phyloP scores from a whole-genome alignment of 2,329 filamentous ascomycete genomes.

The Pseudocercospora vitis region DNA sequence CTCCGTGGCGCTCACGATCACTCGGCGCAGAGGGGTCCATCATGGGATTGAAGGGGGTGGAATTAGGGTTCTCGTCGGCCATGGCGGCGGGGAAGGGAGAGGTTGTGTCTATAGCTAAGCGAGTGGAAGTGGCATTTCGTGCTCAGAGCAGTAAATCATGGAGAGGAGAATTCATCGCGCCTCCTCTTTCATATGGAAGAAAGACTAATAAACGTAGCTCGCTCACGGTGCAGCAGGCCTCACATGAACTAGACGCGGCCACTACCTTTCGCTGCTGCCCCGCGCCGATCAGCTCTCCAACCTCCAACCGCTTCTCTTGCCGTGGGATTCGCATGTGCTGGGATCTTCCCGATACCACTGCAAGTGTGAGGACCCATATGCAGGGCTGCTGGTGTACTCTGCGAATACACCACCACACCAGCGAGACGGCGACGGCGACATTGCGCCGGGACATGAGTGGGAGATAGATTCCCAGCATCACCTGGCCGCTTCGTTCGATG shows the following conservation, averaged over 20 bases:
- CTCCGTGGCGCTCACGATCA: conserved; percentile 21
- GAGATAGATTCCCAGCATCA: conserved; percentile 2
- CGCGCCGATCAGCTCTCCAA: not conserved
- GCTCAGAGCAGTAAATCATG: not conserved
- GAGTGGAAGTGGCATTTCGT: conserved; percentile 9
- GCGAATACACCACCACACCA: not conserved
- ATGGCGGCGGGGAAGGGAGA: conserved; percentile 15
- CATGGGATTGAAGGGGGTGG: conserved; percentile 2
- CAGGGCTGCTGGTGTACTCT: not conserved
- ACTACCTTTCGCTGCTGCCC: not conserved
- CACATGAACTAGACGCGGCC: not conserved
- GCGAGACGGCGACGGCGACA: not conserved
- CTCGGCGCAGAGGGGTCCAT: conserved; percentile 11
- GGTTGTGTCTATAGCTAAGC: conserved; percentile 1
- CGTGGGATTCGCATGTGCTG: not conserved
- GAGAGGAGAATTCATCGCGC: not conserved
- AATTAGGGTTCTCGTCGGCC: conserved; percentile 11
- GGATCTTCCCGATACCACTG: not conserved
- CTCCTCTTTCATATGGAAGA: conserved; percentile 11
- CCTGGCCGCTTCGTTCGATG: conserved; percentile 5
- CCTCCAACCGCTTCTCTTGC: conserved; percentile 1
- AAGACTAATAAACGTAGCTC: not conserved
- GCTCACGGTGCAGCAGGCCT: not conserved
- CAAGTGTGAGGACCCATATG: conserved; percentile 3
- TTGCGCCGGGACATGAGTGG: not conserved